These are phyloP conservation scores for Zoysia japonica DNA, from an alignment of 176 grass and related monocot genomes.

Conservation along the genomic window DNA sequence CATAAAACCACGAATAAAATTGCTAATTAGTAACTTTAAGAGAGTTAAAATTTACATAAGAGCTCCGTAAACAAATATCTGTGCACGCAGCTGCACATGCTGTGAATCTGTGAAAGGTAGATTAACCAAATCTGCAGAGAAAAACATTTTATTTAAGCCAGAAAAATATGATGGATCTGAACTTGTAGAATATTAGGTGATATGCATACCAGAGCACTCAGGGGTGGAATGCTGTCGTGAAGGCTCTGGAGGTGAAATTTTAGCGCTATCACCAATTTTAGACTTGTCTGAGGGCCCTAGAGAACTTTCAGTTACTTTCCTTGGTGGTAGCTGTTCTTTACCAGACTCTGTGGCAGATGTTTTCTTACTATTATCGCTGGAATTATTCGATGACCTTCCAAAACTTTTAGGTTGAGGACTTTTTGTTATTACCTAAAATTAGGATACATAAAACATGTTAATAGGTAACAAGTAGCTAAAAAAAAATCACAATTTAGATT, in stretches of 20 bases:
- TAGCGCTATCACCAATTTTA: conserved; percentile 38
- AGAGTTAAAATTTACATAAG: conserved; percentile 80
- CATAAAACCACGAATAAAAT: conserved; percentile 12
- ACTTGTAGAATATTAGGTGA: conserved; percentile 31
- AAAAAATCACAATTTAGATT: neutral
- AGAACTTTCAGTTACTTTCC: conserved; percentile 54
- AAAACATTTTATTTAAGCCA: conserved; percentile 56
- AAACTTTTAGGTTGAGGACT: conserved; percentile 45
- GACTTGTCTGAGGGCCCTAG: conserved; percentile 29
- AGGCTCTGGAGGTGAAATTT: conserved; percentile 36
- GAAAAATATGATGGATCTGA: conserved; percentile 49
- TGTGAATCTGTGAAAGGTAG: conserved; percentile 90
- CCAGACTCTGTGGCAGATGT: conserved; percentile 5
- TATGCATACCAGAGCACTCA: conserved; percentile 53
- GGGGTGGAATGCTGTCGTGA: conserved; percentile 43
- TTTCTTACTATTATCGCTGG: conserved; percentile 47
- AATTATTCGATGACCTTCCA: conserved; percentile 42
- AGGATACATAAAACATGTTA: conserved; percentile 35
- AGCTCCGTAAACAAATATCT: conserved; percentile 98
- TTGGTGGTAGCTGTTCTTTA: conserved; percentile 46
- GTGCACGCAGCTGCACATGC: conserved; percentile 87
- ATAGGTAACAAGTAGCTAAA: conserved; percentile 1
- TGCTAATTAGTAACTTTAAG: conserved; percentile 26
- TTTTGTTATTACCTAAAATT: conserved; percentile 54
- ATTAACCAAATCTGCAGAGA: conserved; percentile 50